Percentiles rank a stretch among this genome's conserved stretches.
These are phyloP conservation scores for Xylariales sp. DNA, from an alignment of 2,329 filamentous ascomycete genomes.

Conservation along the genomic window DNA sequence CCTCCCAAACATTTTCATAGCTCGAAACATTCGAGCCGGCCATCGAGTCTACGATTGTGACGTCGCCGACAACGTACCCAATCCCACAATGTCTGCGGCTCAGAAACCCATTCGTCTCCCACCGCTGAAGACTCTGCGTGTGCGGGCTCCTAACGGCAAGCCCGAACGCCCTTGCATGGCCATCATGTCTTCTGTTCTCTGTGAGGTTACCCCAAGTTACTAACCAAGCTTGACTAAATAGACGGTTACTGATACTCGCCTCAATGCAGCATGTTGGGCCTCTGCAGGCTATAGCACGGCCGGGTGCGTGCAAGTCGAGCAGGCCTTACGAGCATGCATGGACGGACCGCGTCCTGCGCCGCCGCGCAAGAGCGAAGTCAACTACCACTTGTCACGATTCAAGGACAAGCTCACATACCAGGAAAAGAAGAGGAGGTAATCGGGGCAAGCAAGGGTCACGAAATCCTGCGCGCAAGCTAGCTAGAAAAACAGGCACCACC, in stretches of 20 bases:
- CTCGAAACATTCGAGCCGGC: background rate
- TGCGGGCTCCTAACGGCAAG: slow-evolving; percentile 63
- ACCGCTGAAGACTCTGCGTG: slow-evolving; percentile 65
- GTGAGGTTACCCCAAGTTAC: slow-evolving; percentile 50
- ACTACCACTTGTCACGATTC: slow-evolving; percentile 88
- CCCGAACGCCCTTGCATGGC: slow-evolving; percentile 64
- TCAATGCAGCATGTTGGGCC: slow-evolving; percentile 79
- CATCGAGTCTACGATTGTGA: slow-evolving; percentile 13
- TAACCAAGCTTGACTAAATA: background rate
- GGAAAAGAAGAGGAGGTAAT: slow-evolving; percentile 62
- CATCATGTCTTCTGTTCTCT: slow-evolving; percentile 68
- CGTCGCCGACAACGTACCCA: slow-evolving; percentile 3
- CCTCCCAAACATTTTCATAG: slow-evolving; percentile 19
- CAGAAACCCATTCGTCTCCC: slow-evolving; percentile 68
- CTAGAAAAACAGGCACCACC: background rate
- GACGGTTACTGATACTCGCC: slow-evolving; percentile 21
- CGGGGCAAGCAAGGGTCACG: background rate
- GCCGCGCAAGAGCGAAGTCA: slow-evolving; percentile 81
- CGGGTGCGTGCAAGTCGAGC: slow-evolving; percentile 70
- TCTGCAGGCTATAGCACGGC: slow-evolving; percentile 76
- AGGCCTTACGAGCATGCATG: slow-evolving; percentile 77
- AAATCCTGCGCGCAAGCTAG: background rate
- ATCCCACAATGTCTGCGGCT: slow-evolving; percentile 55
- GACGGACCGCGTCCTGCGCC: slow-evolving; percentile 72
- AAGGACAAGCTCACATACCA: slow-evolving; percentile 72